Evolutionary conservation across 306 rosid species (phyloP), one percentile per base, ranked within the genome.

Genomic region (Sicyos baderoa): DNA sequence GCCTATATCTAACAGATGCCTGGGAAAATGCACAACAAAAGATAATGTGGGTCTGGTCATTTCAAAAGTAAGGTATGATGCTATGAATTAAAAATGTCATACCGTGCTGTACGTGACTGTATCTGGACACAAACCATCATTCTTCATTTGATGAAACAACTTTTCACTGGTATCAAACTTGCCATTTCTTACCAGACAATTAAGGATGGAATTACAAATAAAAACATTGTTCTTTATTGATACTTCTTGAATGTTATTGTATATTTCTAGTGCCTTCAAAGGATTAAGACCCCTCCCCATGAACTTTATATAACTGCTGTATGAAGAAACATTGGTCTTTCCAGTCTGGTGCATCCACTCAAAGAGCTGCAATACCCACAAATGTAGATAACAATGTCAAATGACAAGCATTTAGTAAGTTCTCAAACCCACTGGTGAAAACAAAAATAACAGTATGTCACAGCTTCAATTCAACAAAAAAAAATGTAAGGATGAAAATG

Each of bases 101-200:
- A 92, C 98, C 73, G 85, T 86, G 80, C 89, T 92, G 77, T 89
- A 89, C n/a, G 98, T 89, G 63, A 92, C 84, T 74, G 63, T 77
- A 86, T 89, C 95, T 7, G 95, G 93, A 49, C 69, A 79, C 37
- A 87, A 77, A 71, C 93, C 95, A 65, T 89, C 86, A 51, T 75
- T 76, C 82, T 86, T 86, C 98, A 92, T 92, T 83, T 85, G 83
- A 54, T 74, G 71, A 82, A 87, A 86, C 80, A 92, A 75, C 73
- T 77, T 86, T 2, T 87, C 52, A 76, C 93, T 75, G 27, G 80
- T 65, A 53, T 85, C 87, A 63, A 84, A 82, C 77, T 86, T 89
- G 42, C 86, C 87, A 76, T 80, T 87, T 81, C 81, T 82, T 72
- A 79, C 76, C 73, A 92, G 72, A 82, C 81, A 87, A n/a, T 82